Evolutionary conservation across 148 eudicot genomes (phyloP), one percentile per base, ranked within the genome.

Genomic region (Suaeda aralocaspica): DNA sequence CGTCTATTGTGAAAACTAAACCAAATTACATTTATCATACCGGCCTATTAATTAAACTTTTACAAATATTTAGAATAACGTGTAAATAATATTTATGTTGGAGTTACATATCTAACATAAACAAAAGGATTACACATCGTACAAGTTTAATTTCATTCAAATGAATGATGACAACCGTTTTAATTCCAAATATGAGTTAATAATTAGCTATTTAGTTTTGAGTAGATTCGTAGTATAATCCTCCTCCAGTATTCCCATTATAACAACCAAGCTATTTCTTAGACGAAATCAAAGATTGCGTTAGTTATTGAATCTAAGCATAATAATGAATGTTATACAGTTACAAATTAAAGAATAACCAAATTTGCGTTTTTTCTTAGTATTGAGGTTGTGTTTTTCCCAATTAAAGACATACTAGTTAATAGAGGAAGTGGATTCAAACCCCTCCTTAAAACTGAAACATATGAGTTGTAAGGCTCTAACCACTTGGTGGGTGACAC

Each of bases 401-500:
- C 53, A 41, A 57, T 56, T 41, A 3, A 26, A 39, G 72, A 44
- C 52, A 41, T 34, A 58, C 10, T 34, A 51, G 31, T 49, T 49
- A 58, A 24, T 39, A 15, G 19, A 58, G 52, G 33, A 8, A 67
- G 18, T 4, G 44, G 70, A 50, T 67, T 22, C 65, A 61, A 68
- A 68, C 56, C 72, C 73, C 74, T 76, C 66, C 78, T 67, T 62
- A 75, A 85, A 78, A 83, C 78, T 26, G 90, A 88, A 77, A 71
- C 7, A 13, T 45, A 52, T 71, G 75, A 71, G 77, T 65, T 78
- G 81, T 64, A 78, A 34, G 68, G 64, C 81, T 62, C 57, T 49
- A 73, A 69, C 77, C 81, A 78, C 45, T 78, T 53, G 65, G 74
- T 78, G 81, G 81, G 59, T 60, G 81, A 67, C 81, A 78, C 77